Evolutionary conservation across 164 flowering plant species (phyloP).

Genomic region (Houttuynia cordata): DNA sequence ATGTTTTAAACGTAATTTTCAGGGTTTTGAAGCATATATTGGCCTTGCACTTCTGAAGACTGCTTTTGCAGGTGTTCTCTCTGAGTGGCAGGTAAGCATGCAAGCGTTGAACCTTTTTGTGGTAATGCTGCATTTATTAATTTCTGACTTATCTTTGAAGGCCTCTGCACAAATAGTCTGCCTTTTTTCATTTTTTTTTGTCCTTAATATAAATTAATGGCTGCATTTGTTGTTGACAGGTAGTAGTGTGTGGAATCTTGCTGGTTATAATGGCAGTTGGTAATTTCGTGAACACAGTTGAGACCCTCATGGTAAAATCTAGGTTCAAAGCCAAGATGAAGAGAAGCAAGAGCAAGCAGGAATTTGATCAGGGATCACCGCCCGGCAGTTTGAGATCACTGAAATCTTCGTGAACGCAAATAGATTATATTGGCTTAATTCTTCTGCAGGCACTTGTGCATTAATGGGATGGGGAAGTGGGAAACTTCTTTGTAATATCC

Average conservation of each 20-base stretch:
- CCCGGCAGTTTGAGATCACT: neutral
- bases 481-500: neutral
- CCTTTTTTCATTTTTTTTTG: neutral
- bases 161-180: no score
- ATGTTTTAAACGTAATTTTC: constrained; percentile 7
- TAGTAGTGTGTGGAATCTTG: constrained; percentile 66
- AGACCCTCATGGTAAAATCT: constrained; percentile 70
- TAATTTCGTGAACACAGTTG: constrained; percentile 76
- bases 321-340: constrained; percentile 89
- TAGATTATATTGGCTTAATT: neutral
- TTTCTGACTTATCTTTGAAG: neutral
- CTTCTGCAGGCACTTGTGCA: neutral
- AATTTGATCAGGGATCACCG: constrained; percentile 20
- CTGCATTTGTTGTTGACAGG: constrained; percentile 29
- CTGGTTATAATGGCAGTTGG: constrained; percentile 89
- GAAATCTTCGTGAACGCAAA: neutral
- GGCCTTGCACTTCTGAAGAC: constrained; percentile 67
- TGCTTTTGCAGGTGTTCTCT: constrained; percentile 52
- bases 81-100: constrained; percentile 86
- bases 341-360: constrained; percentile 71
- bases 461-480: neutral
- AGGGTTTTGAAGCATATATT: constrained; percentile 95
- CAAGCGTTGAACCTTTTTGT: no score
- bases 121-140: neutral
- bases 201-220: neutral